A percentile compares a stretch with the other conserved stretches of the same genome.
These are phyloP conservation scores for Pseudophaeomoniella oleicola DNA, from an alignment of 2,329 filamentous ascomycete species.

Conservation along the genomic window DNA sequence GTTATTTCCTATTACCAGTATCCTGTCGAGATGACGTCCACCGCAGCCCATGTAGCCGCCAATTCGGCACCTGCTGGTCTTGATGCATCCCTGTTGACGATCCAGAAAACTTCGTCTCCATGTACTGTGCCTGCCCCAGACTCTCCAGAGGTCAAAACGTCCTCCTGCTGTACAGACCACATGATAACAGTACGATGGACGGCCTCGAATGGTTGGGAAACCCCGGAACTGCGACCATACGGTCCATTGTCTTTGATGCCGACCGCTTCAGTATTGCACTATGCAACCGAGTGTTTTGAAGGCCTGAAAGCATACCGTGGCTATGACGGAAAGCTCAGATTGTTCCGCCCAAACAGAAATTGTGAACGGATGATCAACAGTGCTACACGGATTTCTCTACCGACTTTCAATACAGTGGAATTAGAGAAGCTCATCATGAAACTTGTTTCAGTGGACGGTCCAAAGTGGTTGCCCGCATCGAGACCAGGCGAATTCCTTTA, in stretches of 20 bases:
- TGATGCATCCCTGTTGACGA: slow-evolving; percentile 22
- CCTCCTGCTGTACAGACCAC: slow-evolving; percentile 57
- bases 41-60: too few species aligned
- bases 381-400: slow-evolving; percentile 54
- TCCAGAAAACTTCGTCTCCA: slow-evolving; percentile 21
- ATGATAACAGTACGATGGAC: slow-evolving; percentile 69
- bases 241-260: slow-evolving; percentile 66
- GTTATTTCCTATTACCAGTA: too few species aligned
- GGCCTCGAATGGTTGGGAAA: slow-evolving; percentile 50
- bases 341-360: slow-evolving; percentile 67
- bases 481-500: slow-evolving; percentile 49
- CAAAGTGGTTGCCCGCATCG: slow-evolving; percentile 12
- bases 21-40: too few species aligned
- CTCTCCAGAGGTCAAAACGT: slow-evolving; percentile 24
- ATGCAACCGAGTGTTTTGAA: slow-evolving; percentile 85
- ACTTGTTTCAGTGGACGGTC: slow-evolving; percentile 26
- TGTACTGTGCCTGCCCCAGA: slow-evolving; percentile 21
- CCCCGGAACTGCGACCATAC: slow-evolving; percentile 62
- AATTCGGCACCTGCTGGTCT: slow-evolving; percentile 17
- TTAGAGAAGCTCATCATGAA: slow-evolving; percentile 59
- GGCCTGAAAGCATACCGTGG: slow-evolving; percentile 61
- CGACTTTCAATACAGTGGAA: slow-evolving; percentile 55
- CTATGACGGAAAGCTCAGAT: slow-evolving; percentile 54
- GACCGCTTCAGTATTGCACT: slow-evolving; percentile 69
- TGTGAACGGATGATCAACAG: slow-evolving; percentile 45